phyloP scores from a whole-genome alignment of 2,329 filamentous ascomycete genomes.

The Cladophialophora psammophila region DNA sequence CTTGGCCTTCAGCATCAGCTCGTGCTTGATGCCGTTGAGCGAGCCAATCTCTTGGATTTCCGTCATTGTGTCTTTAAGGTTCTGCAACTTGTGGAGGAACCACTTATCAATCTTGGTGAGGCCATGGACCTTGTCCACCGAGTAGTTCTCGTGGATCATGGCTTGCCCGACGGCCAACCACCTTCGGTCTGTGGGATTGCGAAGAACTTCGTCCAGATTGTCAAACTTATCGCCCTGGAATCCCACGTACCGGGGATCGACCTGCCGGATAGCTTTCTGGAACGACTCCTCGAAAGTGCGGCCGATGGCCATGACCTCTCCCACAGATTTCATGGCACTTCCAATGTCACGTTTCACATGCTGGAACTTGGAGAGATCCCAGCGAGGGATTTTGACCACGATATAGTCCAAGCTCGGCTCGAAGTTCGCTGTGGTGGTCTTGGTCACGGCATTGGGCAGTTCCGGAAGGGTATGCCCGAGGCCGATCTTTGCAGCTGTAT shows the following conservation, averaged over 20 bases:
- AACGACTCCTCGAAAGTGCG: slow-evolving; percentile 98
- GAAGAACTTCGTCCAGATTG: slow-evolving; percentile 85
- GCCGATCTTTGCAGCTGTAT: slow-evolving; percentile 97
- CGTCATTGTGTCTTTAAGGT: slow-evolving; percentile 88
- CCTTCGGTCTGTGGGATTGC: slow-evolving; percentile 92
- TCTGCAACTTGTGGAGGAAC: slow-evolving; percentile 98
- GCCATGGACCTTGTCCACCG: slow-evolving; percentile 88
- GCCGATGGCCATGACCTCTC: slow-evolving; percentile 99
- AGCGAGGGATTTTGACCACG: slow-evolving; percentile 97
- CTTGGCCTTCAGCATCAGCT: slow-evolving; percentile 89
- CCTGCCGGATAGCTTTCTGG: slow-evolving; percentile 97
- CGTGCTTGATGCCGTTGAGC: slow-evolving; percentile 84
- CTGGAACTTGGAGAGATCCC: slow-evolving; percentile 99
- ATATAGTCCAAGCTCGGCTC: slow-evolving; percentile 97
- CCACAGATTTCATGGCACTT: slow-evolving; percentile 98
- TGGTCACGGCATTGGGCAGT: slow-evolving; percentile 96
- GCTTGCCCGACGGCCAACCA: slow-evolving; percentile 98
- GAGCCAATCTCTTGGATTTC: slow-evolving; percentile 85
- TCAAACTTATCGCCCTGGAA: slow-evolving; percentile 97
- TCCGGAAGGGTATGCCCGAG: slow-evolving; percentile 94
- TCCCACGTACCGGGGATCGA: slow-evolving; percentile 88
- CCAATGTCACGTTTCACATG: slow-evolving; percentile 98
- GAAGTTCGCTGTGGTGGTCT: slow-evolving; percentile 98
- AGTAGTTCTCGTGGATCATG: slow-evolving; percentile 96
- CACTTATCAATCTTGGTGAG: slow-evolving; percentile 99